Evolutionary conservation across 805 yeast species (phyloP).

Genomic region (Lipomyces yamanashiensis): DNA sequence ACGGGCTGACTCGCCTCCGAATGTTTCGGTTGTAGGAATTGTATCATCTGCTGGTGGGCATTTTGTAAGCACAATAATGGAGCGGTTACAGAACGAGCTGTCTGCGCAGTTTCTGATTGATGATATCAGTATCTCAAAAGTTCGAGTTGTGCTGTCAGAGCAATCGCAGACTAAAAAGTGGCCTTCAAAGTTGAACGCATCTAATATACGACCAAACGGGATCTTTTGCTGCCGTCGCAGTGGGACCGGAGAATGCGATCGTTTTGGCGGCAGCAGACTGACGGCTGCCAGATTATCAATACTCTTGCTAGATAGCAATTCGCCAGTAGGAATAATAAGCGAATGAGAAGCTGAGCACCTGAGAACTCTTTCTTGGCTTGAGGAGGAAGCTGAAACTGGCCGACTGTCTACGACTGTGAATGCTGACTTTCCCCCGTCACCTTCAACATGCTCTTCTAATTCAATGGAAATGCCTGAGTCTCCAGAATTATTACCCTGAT

Average conservation of each 20-base stretch:
- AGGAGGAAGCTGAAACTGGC: not conserved
- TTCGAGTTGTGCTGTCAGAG: slow-evolving; percentile 18
- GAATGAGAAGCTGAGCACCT: not conserved
- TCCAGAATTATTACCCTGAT: no score
- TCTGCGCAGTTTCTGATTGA: slow-evolving; percentile 18
- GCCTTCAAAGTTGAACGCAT: not conserved
- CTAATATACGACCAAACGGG: not conserved
- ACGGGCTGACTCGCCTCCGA: no score
- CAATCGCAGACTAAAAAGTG: slow-evolving; percentile 25
- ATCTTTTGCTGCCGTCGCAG: not conserved
- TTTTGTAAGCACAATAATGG: slow-evolving; percentile 14
- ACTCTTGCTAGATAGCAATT: not conserved
- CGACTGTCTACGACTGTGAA: not conserved
- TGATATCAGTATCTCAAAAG: slow-evolving; percentile 7
- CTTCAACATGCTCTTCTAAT: no score
- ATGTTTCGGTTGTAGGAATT: not conserved
- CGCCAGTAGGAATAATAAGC: not conserved
- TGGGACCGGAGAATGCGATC: slow-evolving; percentile 2
- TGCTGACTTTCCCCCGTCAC: no score
- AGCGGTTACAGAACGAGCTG: not conserved
- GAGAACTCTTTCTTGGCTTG: not conserved
- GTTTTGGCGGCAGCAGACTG: not conserved
- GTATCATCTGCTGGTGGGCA: not conserved
- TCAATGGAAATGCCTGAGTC: no score
- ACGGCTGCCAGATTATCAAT: not conserved